Evolutionary conservation across 2,329 filamentous ascomycete species (phyloP).

Genomic region (Neonectria punicea): DNA sequence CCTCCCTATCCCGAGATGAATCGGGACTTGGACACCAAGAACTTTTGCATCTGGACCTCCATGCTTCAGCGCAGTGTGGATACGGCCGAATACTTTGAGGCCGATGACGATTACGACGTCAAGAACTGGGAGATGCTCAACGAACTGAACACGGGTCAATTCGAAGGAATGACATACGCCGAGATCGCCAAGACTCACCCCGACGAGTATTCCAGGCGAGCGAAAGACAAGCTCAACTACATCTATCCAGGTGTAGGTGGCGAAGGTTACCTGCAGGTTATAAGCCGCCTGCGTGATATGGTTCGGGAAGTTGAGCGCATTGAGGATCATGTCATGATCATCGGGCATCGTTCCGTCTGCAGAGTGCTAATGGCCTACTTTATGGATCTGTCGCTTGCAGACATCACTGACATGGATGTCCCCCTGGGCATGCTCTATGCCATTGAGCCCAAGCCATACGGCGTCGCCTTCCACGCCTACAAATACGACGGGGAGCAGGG

Average conservation of each 20-base stretch:
- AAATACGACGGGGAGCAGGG: conserved; percentile 81
- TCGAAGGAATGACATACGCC: conserved; percentile 94
- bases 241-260: conserved; percentile 96
- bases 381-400: conserved; percentile 87
- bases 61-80: conserved; percentile 93
- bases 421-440: conserved; percentile 94
- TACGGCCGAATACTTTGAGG: conserved; percentile 88
- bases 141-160: conserved; percentile 90
- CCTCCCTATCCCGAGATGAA: conserved; percentile 91
- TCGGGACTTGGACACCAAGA: conserved; percentile 78
- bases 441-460: conserved; percentile 97
- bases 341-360: conserved; percentile 91
- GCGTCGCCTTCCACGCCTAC: conserved; percentile 96
- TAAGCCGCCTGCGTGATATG: conserved; percentile 93
- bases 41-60: conserved; percentile 98
- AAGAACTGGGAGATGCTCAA: conserved; percentile 99
- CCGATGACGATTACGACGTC: conserved; percentile 92
- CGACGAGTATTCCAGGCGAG: conserved; percentile 83
- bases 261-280: conserved; percentile 96
- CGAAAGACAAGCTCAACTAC: conserved; percentile 90
- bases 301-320: conserved; percentile 98
- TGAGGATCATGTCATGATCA: conserved; percentile 92
- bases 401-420: conserved; percentile 94
- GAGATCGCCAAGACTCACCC: conserved; percentile 84
- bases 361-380: conserved; percentile 96